Evolutionary conservation across 2,329 filamentous ascomycete genomes (phyloP).

Genomic region (Lasiodiplodia sp.): DNA sequence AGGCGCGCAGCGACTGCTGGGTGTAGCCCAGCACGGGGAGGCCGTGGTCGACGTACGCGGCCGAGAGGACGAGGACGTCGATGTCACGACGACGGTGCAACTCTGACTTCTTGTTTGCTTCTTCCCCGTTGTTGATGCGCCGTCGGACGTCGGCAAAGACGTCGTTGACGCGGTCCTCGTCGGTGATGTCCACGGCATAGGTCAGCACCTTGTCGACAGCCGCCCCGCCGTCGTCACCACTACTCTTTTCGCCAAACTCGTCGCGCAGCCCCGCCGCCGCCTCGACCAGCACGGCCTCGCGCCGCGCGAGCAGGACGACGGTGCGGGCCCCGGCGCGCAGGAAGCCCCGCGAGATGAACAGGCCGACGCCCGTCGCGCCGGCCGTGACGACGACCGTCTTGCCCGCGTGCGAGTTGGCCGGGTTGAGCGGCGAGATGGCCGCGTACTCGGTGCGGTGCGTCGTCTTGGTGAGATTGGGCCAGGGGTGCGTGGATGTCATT

Average conservation of each 20-base stretch:
- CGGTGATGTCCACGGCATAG: constrained; percentile 24
- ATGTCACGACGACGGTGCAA: neutral
- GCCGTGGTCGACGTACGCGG: constrained; percentile 15
- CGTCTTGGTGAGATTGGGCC: constrained; percentile 30
- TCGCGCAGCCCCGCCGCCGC: neutral
- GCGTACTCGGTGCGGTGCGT: constrained; percentile 38
- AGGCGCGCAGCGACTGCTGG: neutral
- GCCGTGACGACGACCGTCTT: constrained; percentile 39
- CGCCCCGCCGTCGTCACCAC: no score
- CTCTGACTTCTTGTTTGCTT: neutral
- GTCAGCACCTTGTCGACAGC: neutral
- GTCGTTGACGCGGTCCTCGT: neutral
- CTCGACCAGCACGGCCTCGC: constrained; percentile 39
- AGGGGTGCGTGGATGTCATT: neutral
- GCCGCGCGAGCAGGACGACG: constrained; percentile 52
- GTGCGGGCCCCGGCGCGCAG: constrained; percentile 18
- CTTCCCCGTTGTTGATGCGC: neutral
- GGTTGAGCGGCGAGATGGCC: constrained; percentile 36
- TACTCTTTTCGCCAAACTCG: neutral
- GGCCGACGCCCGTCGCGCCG: no score
- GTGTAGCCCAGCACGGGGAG: constrained; percentile 29
- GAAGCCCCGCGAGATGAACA: neutral
- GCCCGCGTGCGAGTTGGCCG: constrained; percentile 38
- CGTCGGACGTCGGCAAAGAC: constrained; percentile 27
- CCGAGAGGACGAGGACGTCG: constrained; percentile 31